Evolutionary conservation across 2,329 filamentous ascomycete genomes (phyloP).

Genomic region (Anthostomella pinea): DNA sequence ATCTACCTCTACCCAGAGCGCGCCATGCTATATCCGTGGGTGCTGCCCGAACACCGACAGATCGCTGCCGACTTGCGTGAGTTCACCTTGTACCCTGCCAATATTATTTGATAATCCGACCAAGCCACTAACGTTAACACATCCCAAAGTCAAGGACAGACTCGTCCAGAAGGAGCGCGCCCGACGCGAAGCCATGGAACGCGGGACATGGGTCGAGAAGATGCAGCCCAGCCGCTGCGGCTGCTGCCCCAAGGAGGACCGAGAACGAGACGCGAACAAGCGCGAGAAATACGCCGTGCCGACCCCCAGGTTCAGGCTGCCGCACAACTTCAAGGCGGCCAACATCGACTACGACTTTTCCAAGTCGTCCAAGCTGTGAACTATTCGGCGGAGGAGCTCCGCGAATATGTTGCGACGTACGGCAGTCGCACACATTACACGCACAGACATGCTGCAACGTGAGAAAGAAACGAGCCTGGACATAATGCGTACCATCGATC

Average conservation of each 20-base stretch:
- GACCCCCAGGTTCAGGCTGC: too few relatives aligned
- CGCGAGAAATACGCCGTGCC: not conserved
- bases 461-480: too few relatives aligned
- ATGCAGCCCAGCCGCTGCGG: constrained; percentile 18
- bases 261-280: constrained; percentile 15
- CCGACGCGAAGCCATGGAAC: constrained; percentile 14
- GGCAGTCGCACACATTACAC: too few relatives aligned
- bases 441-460: too few relatives aligned
- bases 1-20: constrained; percentile 45
- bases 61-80: constrained; percentile 40
- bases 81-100: constrained; percentile 19
- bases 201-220: constrained; percentile 22
- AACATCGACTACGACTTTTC: not conserved
- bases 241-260: constrained; percentile 26
- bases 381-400: too few relatives aligned
- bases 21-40: constrained; percentile 45
- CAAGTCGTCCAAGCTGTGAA: too few relatives aligned
- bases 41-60: constrained; percentile 37
- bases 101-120: not conserved
- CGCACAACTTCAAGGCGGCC: not conserved
- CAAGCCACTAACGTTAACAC: not conserved
- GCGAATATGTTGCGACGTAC: too few relatives aligned
- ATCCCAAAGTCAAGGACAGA: constrained; percentile 19
- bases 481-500: too few relatives aligned
- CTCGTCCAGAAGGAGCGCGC: constrained; percentile 14